Evolutionary conservation across 2,329 filamentous ascomycete genomes (phyloP), one percentile per base, ranked within the genome.

Genomic region (Microsporum audouinii): DNA sequence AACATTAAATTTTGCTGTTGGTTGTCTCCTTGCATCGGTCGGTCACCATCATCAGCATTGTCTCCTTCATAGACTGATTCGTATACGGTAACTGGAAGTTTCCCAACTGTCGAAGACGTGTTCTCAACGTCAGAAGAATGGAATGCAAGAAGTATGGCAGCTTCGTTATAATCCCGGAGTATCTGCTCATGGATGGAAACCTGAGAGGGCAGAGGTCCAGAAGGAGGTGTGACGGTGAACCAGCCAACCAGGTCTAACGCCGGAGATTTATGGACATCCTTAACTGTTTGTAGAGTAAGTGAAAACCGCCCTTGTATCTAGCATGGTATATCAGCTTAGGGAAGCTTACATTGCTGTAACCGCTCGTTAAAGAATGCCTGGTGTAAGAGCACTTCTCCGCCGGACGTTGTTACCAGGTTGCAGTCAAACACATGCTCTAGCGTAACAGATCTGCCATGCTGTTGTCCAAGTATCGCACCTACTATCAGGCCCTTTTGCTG

Each of bases 361-460:
- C 94, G 85, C 61, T 85, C 81, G 45, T 78, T 76, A 70, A 97
- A 96, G 84, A 88, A 95, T 2, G 76, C 76, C 60, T 80, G 74
- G 65, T 91, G 83, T 6, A 96, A 76, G 36, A 83, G 72, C 47
- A 85, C 80, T 51, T 84, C 78, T 36, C 82, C 84, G 49, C 84
- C 79, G 0, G 78, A 71, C 12, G 73, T 71, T 56, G 72, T 70
- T 17, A 76, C 71, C 0, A 84, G 77, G 64, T 87, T 84, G 72
- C 88, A 90, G 70, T 96, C 91, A 71, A 96, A 97, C 2, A 89
- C 91, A 77, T 95, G 87, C 73, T 97, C 92, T 66, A 96, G 86
- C 7, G 89, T 96, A 68, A 96, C 87, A 69, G 92, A 86, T 61
- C 90, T 87, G 23, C 92, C 92, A 78, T 90, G 88, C 68, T 96